phyloP scores from a whole-genome alignment of 1,284 basidiomycete genomes.

The Boletellus sp. region DNA sequence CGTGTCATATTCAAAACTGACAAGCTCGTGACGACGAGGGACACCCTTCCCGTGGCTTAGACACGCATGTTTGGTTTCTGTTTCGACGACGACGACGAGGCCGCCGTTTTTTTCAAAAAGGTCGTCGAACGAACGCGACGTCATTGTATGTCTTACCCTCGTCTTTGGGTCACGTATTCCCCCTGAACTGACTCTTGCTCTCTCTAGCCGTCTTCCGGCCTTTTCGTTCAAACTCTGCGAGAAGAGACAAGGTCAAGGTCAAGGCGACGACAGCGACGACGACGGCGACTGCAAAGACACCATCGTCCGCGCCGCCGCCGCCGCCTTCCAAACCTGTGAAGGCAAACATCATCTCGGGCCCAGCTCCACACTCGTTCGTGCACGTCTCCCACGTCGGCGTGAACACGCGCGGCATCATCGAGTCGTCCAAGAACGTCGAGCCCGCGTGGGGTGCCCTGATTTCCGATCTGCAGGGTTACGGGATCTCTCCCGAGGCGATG shows the following conservation, averaged over 20 bases:
- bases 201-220: constrained; percentile 27
- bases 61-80: constrained; percentile 78
- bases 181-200: not conserved
- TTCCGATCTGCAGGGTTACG: constrained; percentile 60
- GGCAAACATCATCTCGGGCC: constrained; percentile 68
- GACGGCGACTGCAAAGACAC: not conserved
- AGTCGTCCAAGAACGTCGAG: constrained; percentile 73
- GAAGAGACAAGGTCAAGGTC: constrained; percentile 21
- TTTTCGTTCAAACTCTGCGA: constrained; percentile 22
- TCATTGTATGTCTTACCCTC: constrained; percentile 25
- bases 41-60: constrained; percentile 35
- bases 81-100: constrained; percentile 65
- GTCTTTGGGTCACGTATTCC: constrained; percentile 1
- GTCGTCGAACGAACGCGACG: constrained; percentile 40
- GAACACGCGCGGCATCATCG: constrained; percentile 61
- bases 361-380: constrained; percentile 73
- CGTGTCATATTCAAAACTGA: constrained; percentile 2
- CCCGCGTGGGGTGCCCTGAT: constrained; percentile 72
- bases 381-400: constrained; percentile 88
- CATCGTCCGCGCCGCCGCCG: not conserved
- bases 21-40: not conserved
- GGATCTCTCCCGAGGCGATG: constrained; percentile 51
- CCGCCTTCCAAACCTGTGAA: constrained; percentile 38
- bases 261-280: not conserved
- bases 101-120: constrained; percentile 49